A percentile compares a stretch with the other conserved stretches of the same genome.
phyloP scores from a whole-genome alignment of 164 flowering plant species.

The Malania oleifera region DNA sequence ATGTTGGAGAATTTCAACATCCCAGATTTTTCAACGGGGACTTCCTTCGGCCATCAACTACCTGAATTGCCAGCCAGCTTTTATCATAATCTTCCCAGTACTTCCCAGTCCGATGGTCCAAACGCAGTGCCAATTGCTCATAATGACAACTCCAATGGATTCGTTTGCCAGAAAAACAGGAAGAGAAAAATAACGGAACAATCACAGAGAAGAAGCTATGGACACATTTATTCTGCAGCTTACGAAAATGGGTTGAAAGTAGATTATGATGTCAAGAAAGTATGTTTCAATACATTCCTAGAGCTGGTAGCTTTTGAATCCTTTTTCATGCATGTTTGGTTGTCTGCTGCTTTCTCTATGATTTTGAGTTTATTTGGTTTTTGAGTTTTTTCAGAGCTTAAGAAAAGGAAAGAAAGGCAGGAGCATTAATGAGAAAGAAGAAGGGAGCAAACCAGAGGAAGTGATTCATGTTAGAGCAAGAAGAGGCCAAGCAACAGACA shows the following conservation, averaged over 20 bases:
- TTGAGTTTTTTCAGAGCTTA: conserved; percentile 9
- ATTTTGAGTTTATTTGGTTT: neutral
- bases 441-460: no score
- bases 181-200: conserved; percentile 13
- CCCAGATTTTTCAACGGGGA: conserved; percentile 8
- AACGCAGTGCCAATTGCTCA: conserved; percentile 1
- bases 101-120: conserved; percentile 1
- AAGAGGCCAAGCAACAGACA: no score
- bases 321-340: neutral
- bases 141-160: neutral
- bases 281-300: neutral
- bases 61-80: conserved; percentile 7
- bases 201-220: conserved; percentile 9
- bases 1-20: conserved; percentile 6
- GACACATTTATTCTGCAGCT: conserved; percentile 5
- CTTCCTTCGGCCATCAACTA: conserved; percentile 14
- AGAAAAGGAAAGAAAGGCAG: conserved; percentile 11
- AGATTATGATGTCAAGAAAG: neutral
- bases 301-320: neutral
- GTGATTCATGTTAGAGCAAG: no score
- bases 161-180: conserved; percentile 7
- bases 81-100: neutral
- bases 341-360: neutral
- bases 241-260: conserved; percentile 6
- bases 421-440: conserved; percentile 12